Evolutionary conservation across 2,329 filamentous ascomycete genomes (phyloP).

Genomic region (Ophiostoma quercus): DNA sequence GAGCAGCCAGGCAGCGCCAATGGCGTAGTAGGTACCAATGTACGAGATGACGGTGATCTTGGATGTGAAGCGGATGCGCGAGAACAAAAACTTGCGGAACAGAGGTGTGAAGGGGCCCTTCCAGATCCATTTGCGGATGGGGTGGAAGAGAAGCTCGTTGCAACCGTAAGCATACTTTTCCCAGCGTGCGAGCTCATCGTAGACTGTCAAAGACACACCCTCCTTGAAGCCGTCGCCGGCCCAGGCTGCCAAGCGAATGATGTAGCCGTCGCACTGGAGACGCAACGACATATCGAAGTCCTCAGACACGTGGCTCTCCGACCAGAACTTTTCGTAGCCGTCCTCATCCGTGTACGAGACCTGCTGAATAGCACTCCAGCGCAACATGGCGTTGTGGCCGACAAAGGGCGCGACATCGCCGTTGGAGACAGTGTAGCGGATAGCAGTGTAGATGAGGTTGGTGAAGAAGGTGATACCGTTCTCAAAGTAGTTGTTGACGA

Average conservation of each 20-base stretch:
- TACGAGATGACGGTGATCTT: conserved; percentile 73
- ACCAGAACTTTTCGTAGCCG: conserved; percentile 76
- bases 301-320: conserved; percentile 72
- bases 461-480: conserved; percentile 67
- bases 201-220: conserved; percentile 76
- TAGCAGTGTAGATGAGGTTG: conserved; percentile 70
- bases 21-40: conserved; percentile 75
- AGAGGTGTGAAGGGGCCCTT: conserved; percentile 73
- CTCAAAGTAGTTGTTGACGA: conserved; percentile 67
- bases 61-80: conserved; percentile 67
- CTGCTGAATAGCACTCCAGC: conserved; percentile 70
- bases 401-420: conserved; percentile 75
- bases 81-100: conserved; percentile 68
- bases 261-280: conserved; percentile 66
- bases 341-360: conserved; percentile 65
- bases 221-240: conserved; percentile 75
- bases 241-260: conserved; percentile 67
- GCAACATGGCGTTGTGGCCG: conserved; percentile 72
- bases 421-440: conserved; percentile 70
- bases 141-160: conserved; percentile 76
- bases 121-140: conserved; percentile 65
- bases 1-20: conserved; percentile 69
- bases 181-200: conserved; percentile 79
- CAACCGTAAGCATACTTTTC: conserved; percentile 84
- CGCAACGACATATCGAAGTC: conserved; percentile 79